Conservation (phyloP, 148 eudicot species). For the Spergularia bocconei region DNA sequence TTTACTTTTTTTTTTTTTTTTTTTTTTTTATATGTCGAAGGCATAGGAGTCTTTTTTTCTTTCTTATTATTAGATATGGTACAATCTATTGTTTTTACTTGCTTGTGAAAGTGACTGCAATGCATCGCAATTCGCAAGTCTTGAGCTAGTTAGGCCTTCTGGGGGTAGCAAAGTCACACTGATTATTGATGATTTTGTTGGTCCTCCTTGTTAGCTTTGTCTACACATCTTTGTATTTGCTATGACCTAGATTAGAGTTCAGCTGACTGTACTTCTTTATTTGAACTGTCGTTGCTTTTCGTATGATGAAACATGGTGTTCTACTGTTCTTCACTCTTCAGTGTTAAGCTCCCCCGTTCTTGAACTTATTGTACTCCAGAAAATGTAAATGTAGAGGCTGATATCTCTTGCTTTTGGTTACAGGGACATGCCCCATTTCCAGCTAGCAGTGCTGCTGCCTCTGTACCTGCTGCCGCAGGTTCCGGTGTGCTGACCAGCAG, state of each 20-base stretch:
- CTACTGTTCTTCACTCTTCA: neutral
- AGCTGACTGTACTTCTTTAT: neutral
- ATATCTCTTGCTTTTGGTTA: slow-evolving; percentile 4
- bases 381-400: neutral
- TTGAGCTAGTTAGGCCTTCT: neutral
- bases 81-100: neutral
- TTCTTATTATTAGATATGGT: neutral
- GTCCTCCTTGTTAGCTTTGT: neutral
- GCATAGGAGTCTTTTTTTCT: no score
- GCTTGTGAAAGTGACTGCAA: neutral
- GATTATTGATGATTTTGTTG: neutral
- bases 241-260: neutral
- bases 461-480: slow-evolving; percentile 34
- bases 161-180: neutral
- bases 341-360: neutral
- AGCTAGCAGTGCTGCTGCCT: slow-evolving; percentile 30
- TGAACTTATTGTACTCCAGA: neutral
- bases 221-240: neutral
- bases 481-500: slow-evolving; percentile 30
- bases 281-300: neutral
- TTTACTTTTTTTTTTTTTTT: neutral
- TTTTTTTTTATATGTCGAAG: neutral
- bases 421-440: slow-evolving; percentile 50
- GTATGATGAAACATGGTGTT: slow-evolving; percentile 6
- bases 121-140: neutral